These are phyloP conservation scores for Panicum virgatum DNA, from an alignment of 202 grass and related monocot species.

Conservation along the genomic window DNA sequence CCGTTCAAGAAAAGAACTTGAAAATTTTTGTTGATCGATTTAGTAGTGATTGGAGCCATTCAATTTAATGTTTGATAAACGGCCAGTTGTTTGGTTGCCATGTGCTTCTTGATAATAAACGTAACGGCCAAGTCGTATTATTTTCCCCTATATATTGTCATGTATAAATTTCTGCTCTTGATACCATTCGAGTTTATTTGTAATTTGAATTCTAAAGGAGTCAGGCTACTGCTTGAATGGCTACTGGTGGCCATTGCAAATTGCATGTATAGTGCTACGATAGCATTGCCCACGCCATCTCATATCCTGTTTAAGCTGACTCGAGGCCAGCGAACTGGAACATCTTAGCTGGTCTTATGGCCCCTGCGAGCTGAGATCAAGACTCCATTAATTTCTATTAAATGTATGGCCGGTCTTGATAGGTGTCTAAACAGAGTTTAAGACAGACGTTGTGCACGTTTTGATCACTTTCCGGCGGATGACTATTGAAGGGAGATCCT, in stretches of 20 bases:
- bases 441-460: background rate
- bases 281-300: background rate
- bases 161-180: no score
- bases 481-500: conserved; percentile 7
- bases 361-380: background rate
- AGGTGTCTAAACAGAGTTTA: background rate
- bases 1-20: no score
- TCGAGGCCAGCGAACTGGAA: background rate
- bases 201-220: background rate
- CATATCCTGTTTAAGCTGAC: conserved; percentile 14
- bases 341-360: background rate
- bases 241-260: background rate
- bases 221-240: background rate
- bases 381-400: background rate
- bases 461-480: background rate
- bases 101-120: no score
- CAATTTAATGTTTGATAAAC: no score
- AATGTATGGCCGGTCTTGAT: background rate
- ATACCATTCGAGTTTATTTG: background rate
- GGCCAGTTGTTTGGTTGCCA: no score
- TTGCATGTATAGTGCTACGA: background rate
- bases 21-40: no score
- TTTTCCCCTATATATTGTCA: no score
- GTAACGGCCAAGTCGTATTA: no score
- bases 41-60: no score